Evolutionary conservation across 106 monocot genomes (phyloP).

Genomic region (Dendrobium nobile): DNA sequence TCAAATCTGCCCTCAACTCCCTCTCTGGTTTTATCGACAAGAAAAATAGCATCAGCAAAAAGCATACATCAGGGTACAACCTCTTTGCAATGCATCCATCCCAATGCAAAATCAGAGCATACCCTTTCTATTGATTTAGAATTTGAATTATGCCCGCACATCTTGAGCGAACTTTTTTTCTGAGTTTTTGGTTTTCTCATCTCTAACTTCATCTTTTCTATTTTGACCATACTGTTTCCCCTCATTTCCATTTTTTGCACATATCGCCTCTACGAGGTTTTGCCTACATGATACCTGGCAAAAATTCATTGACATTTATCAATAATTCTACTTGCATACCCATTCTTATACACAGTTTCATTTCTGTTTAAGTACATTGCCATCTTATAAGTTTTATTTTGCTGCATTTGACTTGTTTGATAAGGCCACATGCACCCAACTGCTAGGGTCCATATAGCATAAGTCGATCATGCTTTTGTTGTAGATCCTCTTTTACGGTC

Average conservation of each 20-base stretch:
- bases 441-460: too few species aligned
- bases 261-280: neutral
- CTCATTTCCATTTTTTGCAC: neutral
- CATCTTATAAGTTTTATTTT: neutral
- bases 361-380: neutral
- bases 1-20: too few species aligned
- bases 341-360: neutral
- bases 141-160: neutral
- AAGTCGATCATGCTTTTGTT: too few species aligned
- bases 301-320: neutral
- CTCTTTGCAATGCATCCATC: neutral
- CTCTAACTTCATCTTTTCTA: neutral
- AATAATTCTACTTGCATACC: neutral
- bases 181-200: neutral
- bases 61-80: too few species aligned
- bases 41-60: too few species aligned
- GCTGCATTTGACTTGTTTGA: neutral
- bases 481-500: neutral
- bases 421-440: neutral
- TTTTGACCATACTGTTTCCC: neutral
- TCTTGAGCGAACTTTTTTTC: neutral
- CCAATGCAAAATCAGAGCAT: neutral
- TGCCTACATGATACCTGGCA: neutral
- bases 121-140: too few species aligned
- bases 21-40: too few species aligned